A percentile compares a stretch with the other conserved stretches of the same genome.
Conservation (phyloP, 305 asterid species). For the Andrographis paniculata region DNA sequence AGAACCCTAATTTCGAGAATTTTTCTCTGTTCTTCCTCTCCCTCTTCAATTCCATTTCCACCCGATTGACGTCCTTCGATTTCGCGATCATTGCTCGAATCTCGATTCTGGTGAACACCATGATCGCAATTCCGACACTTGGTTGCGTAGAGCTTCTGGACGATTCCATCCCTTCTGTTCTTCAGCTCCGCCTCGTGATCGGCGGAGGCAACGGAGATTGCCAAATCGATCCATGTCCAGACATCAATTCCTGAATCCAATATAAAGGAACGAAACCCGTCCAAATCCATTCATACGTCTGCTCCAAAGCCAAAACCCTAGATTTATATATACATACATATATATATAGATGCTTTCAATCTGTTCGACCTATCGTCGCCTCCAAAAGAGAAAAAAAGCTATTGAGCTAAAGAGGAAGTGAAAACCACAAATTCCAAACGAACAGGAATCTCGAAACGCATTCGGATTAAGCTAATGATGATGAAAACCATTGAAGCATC, state of each 20-base stretch:
- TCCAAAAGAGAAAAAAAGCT: background rate
- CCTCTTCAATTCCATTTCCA: conserved; percentile 10
- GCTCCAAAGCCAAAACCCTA: background rate
- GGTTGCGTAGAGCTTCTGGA: conserved; percentile 33
- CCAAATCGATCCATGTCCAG: conserved; percentile 44
- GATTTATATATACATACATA: too few species aligned
- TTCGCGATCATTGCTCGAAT: too few species aligned
- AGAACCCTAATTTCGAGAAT: conserved; percentile 35
- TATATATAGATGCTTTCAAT: too few species aligned
- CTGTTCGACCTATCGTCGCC: background rate
- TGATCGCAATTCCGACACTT: conserved; percentile 19
- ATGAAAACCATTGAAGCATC: too few species aligned
- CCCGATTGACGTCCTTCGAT: too few species aligned
- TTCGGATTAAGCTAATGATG: too few species aligned
- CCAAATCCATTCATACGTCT: conserved; percentile 27
- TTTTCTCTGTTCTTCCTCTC: conserved; percentile 18
- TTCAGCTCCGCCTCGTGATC: conserved; percentile 36
- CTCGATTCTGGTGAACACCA: too few species aligned
- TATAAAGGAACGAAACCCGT: conserved; percentile 35
- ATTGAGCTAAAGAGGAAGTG: background rate
- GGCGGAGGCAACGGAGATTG: conserved; percentile 31
- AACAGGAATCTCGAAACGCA: background rate
- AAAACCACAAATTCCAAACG: conserved; percentile 7
- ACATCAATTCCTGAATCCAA: conserved; percentile 40
- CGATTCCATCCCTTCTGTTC: conserved; percentile 35